phyloP scores from a whole-genome alignment of 2,329 filamentous ascomycete genomes.

The Macroventuria anomochaeta region DNA sequence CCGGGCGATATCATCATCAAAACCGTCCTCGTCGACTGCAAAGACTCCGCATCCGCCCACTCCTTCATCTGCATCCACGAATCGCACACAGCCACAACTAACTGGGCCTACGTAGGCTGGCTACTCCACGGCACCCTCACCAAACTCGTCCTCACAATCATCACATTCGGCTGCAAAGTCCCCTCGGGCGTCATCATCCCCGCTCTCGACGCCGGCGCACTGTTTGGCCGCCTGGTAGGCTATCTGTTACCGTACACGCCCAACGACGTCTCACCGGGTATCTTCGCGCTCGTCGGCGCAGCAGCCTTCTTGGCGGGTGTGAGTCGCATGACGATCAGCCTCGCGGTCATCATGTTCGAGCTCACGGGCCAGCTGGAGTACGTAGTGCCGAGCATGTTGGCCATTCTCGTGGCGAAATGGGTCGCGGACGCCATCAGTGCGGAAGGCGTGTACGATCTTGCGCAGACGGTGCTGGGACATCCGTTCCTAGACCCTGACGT shows the following conservation, averaged over 20 bases:
- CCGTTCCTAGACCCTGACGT: conserved; percentile 64
- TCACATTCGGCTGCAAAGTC: conserved; percentile 67
- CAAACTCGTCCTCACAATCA: conserved; percentile 63
- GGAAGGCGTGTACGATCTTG: conserved; percentile 65
- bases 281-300: conserved; percentile 67
- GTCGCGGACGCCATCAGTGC: conserved; percentile 61
- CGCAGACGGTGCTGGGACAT: conserved; percentile 65
- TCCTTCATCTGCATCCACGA: conserved; percentile 63
- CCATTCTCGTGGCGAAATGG: conserved; percentile 66
- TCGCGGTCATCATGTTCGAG: conserved; percentile 67
- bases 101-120: conserved; percentile 57
- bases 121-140: conserved; percentile 61
- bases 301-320: conserved; percentile 66
- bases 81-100: conserved; percentile 30
- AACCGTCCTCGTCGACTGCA: conserved; percentile 64
- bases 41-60: conserved; percentile 33
- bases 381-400: conserved; percentile 64
- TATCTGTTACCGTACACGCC: conserved; percentile 43
- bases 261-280: conserved; percentile 58
- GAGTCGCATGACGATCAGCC: conserved; percentile 64
- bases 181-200: conserved; percentile 68
- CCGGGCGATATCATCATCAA: conserved; percentile 64
- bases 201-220: conserved; percentile 62
- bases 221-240: conserved; percentile 64
- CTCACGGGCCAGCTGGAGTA: conserved; percentile 66